phyloP scores from a whole-genome alignment of 1,284 basidiomycete genomes.

The Microbotryum lychnidis-dioicae region DNA sequence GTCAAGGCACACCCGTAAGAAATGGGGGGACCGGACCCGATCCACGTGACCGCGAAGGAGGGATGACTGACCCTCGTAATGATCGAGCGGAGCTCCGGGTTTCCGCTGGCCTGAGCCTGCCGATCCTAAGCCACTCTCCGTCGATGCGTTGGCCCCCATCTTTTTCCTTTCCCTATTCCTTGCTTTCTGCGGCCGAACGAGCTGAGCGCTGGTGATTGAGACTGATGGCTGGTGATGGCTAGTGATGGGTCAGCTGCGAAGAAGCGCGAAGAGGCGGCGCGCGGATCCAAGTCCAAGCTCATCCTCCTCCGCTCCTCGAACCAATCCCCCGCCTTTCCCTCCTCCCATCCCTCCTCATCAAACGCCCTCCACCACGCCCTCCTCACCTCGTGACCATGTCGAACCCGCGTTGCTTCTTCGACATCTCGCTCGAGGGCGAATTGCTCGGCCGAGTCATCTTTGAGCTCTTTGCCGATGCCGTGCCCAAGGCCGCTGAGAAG shows the following conservation, averaged over 20 bases:
- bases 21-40: no score
- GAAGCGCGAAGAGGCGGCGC: neutral
- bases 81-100: constrained; percentile 10
- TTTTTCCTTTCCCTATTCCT: neutral
- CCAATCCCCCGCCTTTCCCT: neutral
- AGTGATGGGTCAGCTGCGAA: neutral
- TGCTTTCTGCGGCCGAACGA: neutral
- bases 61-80: constrained; percentile 13
- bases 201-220: no score
- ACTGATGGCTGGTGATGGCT: neutral
- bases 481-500: constrained; percentile 82
- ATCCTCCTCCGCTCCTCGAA: neutral
- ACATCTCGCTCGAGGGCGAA: constrained; percentile 51
- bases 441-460: constrained; percentile 64
- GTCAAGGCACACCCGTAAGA: no score
- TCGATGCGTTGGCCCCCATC: constrained; percentile 20
- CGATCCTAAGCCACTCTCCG: neutral
- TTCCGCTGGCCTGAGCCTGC: neutral
- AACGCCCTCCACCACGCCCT: neutral
- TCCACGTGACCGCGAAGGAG: no score
- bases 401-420: constrained; percentile 59
- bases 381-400: constrained; percentile 39
- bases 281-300: neutral
- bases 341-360: neutral
- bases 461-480: constrained; percentile 65